Conservation (phyloP, 306 rosid species). For the Cajanus cajan region DNA sequence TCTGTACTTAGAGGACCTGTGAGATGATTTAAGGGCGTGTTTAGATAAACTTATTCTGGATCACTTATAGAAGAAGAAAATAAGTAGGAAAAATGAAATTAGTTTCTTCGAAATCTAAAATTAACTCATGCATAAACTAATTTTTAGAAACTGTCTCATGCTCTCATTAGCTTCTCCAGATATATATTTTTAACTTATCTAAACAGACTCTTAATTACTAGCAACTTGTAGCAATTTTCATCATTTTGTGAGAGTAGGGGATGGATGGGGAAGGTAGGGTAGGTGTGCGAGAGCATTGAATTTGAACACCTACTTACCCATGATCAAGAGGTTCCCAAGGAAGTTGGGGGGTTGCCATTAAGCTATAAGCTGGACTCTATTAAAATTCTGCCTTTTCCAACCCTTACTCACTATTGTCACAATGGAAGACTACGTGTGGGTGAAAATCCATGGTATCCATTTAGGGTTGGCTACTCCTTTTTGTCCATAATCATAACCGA, state of each 20-base stretch:
- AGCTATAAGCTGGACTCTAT: not conserved
- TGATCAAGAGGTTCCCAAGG: not conserved
- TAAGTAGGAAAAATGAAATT: no score
- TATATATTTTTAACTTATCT: no score
- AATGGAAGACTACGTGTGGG: not conserved
- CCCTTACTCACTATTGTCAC: not conserved
- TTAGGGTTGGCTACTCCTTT: not conserved
- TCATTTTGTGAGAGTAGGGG: not conserved
- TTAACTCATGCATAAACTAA: no score
- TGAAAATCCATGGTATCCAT: not conserved
- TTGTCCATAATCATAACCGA: not conserved
- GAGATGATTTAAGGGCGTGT: not conserved
- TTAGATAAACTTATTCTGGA: no score
- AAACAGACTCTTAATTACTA: not conserved
- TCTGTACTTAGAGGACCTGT: not conserved
- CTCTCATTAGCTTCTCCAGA: no score
- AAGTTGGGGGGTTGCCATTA: not conserved
- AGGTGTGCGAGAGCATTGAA: not conserved
- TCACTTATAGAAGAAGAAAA: no score
- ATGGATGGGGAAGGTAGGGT: not conserved
- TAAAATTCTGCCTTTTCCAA: slow-evolving; percentile 5
- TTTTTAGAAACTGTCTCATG: no score
- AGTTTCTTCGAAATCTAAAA: no score
- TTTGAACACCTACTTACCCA: not conserved
- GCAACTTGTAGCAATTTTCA: not conserved